Evolutionary conservation across 768 basidiomycete species (phyloP), one percentile per base, ranked within the genome.

Genomic region (Lactarius psammicola): DNA sequence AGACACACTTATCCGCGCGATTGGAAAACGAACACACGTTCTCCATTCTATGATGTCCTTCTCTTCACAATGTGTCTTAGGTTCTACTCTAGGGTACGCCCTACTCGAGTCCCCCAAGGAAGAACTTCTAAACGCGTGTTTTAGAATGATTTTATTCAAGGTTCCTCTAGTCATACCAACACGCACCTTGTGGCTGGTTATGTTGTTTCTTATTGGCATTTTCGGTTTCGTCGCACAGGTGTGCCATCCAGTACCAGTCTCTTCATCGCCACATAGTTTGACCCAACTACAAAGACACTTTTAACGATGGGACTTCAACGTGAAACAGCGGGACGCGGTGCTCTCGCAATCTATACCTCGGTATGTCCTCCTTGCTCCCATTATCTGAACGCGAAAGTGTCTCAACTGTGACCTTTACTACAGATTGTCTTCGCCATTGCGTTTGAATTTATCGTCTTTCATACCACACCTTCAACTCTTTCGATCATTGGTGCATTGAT

Each of bases 1-100:
- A 85, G 84, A 82, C 65, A 78, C 80, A 0, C 0, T 78, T 3
- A 80, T 87, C 31, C 84, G 91, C 7, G 83, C 84, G 0, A 90
- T 94, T 36, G 92, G 93, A 0, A 86, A 82, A 65, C 81, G 87
- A 5, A 90, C 91, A 1, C 87, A 90, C 69, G 79, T 91, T 0
- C 74, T 93, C 64, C 93, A 95, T 72, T 79, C 84, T 2, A 79
- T 94, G 70, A 75, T 80, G 0, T 90, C 84, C 62, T 94, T 89
- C 73, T 85, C 88, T 1, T 73, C 80, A 9, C 79, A 83, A 68
- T 87, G 84, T 60, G 80, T 87, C 0, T 68, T 81, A 26, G 74
- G 75, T 2, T 78, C 76, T 2, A 71, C 75, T 6, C 31, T 78
- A 61, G 76, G 68, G 75, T 76, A 40, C 40, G 73, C 18, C 60